A percentile compares a stretch with the other conserved stretches of the same genome.
phyloP scores from a whole-genome alignment of 495 filamentous ascomycete species.

The Neurospora sp. region DNA sequence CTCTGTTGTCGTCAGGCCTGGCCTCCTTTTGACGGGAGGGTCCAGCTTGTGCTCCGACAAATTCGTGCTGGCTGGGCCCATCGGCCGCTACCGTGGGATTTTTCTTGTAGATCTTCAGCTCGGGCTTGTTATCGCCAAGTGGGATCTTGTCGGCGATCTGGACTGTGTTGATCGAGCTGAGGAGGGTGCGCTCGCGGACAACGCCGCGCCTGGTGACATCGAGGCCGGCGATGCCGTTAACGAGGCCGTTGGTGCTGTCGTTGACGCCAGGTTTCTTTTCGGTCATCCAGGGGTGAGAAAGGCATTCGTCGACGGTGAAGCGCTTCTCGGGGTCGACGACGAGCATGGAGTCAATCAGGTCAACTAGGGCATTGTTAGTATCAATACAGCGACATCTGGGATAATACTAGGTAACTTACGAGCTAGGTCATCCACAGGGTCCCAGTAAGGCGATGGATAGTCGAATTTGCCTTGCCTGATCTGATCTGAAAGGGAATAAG shows the following conservation, averaged over 20 bases:
- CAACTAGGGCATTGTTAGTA: constrained; percentile 40
- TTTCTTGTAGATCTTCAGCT: constrained; percentile 70
- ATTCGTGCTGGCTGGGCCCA: constrained; percentile 5
- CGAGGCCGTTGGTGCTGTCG: constrained; percentile 91
- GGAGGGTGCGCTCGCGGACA: constrained; percentile 70
- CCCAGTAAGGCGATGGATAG: constrained; percentile 97
- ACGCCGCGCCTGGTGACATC: constrained; percentile 78
- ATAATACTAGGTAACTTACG: constrained; percentile 21
- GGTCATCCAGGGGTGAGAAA: constrained; percentile 85
- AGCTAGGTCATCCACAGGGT: constrained; percentile 79
- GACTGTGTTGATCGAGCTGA: constrained; percentile 73
- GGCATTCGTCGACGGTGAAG: constrained; percentile 80
- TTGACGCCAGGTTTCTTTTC: constrained; percentile 41
- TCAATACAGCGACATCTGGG: neutral
- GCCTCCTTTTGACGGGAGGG: constrained; percentile 33
- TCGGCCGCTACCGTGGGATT: constrained; percentile 40
- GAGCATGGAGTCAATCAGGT: constrained; percentile 93
- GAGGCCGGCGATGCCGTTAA: constrained; percentile 66
- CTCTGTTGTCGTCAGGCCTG: constrained; percentile 52
- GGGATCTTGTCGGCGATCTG: constrained; percentile 54
- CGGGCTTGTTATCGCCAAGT: constrained; percentile 38
- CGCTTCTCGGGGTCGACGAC: constrained; percentile 73
- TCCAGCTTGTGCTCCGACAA: neutral
- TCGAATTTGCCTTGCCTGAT: constrained; percentile 84
- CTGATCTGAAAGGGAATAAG: constrained; percentile 79